Conservation (phyloP, 2,329 filamentous ascomycete genomes). For the Fusarium nematophilum region DNA sequence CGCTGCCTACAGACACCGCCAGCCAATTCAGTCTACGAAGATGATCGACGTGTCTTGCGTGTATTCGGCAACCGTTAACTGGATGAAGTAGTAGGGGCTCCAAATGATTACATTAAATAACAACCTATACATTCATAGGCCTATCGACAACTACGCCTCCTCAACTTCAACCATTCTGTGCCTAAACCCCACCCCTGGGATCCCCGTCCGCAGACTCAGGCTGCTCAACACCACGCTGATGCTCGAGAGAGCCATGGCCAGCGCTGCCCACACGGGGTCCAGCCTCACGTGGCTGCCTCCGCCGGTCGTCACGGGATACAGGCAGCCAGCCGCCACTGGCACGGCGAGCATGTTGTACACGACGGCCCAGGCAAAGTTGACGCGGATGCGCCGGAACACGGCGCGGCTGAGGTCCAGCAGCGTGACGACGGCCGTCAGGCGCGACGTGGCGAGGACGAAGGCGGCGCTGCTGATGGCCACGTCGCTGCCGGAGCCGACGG, state of each 20-base stretch:
- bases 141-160: constrained; percentile 5
- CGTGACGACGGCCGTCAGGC: constrained; percentile 76
- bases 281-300: constrained; percentile 69
- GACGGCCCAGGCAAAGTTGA: constrained; percentile 89
- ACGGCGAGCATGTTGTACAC: constrained; percentile 84
- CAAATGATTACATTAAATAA: background rate
- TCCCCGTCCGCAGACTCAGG: constrained; percentile 70
- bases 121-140: background rate
- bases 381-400: constrained; percentile 81
- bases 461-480: constrained; percentile 84
- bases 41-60: too few relatives aligned
- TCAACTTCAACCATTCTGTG: constrained; percentile 25
- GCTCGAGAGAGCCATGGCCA: constrained; percentile 94
- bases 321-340: constrained; percentile 82
- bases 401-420: constrained; percentile 76
- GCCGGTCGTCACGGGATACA: constrained; percentile 68
- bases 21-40: too few relatives aligned
- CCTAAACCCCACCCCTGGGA: constrained; percentile 59
- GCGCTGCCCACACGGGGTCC: constrained; percentile 85
- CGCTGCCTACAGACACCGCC: too few relatives aligned
- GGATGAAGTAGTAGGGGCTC: too few relatives aligned
- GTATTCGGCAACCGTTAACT: too few relatives aligned
- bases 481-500: constrained; percentile 85
- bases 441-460: constrained; percentile 82
- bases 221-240: constrained; percentile 90